These are phyloP conservation scores for Corchorus capsularis DNA, from an alignment of 345 rosid genomes.

Conservation along the genomic window DNA sequence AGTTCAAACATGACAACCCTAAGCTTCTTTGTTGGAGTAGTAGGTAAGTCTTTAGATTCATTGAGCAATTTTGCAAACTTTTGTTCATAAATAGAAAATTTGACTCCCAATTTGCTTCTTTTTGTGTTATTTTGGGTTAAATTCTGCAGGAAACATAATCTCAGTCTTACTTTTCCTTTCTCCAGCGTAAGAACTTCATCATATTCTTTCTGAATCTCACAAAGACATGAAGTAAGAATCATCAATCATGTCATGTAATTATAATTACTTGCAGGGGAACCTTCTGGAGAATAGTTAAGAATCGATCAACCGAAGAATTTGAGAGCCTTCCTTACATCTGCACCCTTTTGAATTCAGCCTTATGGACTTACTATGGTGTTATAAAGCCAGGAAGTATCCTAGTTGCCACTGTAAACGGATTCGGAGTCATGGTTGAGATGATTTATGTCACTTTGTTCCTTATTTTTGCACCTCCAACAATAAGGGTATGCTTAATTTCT, in stretches of 20 bases:
- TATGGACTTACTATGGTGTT: slow-evolving; percentile 27
- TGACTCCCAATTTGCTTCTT: neutral
- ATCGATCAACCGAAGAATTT: slow-evolving; percentile 20
- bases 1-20: neutral
- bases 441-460: slow-evolving; percentile 18
- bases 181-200: slow-evolving; percentile 12
- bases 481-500: neutral
- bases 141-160: slow-evolving; percentile 18
- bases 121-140: neutral
- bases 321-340: slow-evolving; percentile 25
- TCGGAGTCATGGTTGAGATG: slow-evolving; percentile 8
- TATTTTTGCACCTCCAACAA: slow-evolving; percentile 3
- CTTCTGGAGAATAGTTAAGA: slow-evolving; percentile 19
- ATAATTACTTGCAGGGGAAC: neutral
- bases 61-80: neutral
- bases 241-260: neutral
- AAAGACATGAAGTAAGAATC: neutral
- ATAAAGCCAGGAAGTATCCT: slow-evolving; percentile 17
- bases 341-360: slow-evolving; percentile 18
- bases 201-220: neutral
- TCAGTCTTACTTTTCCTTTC: slow-evolving; percentile 24
- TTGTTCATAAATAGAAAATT: neutral
- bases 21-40: slow-evolving; percentile 20
- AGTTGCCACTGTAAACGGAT: slow-evolving; percentile 21
- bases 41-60: slow-evolving; percentile 1